Evolutionary conservation across 169 alveolate genomes (phyloP), one percentile per base, ranked within the genome.

Genomic region (Plasmodium fragile): DNA sequence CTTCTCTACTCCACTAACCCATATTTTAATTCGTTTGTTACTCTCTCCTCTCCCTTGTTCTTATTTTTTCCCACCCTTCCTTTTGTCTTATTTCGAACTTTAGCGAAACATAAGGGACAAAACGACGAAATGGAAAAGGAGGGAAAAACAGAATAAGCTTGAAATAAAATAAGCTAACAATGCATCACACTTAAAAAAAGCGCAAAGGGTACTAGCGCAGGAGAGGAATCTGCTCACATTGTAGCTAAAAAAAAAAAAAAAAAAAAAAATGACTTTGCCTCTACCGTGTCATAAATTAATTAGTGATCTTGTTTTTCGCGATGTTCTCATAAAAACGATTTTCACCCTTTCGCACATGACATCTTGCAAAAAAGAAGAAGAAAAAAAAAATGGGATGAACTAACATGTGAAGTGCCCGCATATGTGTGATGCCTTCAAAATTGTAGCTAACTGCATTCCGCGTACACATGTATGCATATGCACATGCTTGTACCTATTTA

Each of bases 11-110:
- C 39, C 89, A 43, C 34, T 34, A n/a, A 52, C 65, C 39, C 39
- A 28, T 52, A 52, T 80, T 10, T 52, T 49, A 45, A 43, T 80
- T 28, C n/a, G 22, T 80, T 22, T 6, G 32, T 10, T 80, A 49
- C 39, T 43, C 39, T 49, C 18, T 80, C 65, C 34, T 52, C 36
- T 52, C 5, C 32, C 28, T 73, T 28, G 30, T 73, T 16, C 30
- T 28, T 65, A 65, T 65, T 80, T 80, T 80, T 52, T 5, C 32
- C n/a, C 39, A 1, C 39, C 3, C 32, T 49, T 80, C 65, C 69
- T 13, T 52, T 80, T 80, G 59, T 52, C 39, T 52, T 80, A 11
- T 80, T 59, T 80, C 78, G 32, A 45, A 36, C 39, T 52, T 25
- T 49, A 28, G n/a, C 25, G 11, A 52, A 80, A 80, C 59, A 28